Conservation (phyloP, 164 flowering plant genomes). For the Vitis labrusca region DNA sequence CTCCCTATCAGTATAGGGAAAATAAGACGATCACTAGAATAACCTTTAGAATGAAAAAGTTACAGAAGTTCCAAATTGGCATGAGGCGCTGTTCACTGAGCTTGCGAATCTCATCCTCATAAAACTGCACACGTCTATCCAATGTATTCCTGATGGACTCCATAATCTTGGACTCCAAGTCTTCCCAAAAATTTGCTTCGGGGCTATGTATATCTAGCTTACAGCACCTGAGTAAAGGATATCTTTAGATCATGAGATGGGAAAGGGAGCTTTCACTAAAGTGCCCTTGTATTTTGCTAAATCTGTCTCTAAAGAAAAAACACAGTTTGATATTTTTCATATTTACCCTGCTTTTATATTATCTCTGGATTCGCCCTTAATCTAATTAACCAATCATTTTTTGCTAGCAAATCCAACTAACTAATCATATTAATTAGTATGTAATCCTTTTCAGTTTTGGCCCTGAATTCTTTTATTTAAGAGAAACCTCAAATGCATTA, state of each 20-base stretch:
- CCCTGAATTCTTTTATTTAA: background rate
- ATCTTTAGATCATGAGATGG: background rate
- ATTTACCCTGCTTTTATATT: background rate
- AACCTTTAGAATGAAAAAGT: slow-evolving; percentile 95
- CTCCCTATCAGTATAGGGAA: background rate
- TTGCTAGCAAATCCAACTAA: background rate
- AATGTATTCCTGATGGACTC: slow-evolving; percentile 86
- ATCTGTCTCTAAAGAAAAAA: background rate
- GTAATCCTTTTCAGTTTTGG: background rate
- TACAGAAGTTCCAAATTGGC: slow-evolving; percentile 97
- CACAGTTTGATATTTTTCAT: no score
- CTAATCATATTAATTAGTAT: background rate
- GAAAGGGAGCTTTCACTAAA: background rate
- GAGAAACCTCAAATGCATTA: background rate
- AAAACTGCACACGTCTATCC: slow-evolving; percentile 91
- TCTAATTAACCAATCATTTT: no score
- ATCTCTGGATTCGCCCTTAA: background rate
- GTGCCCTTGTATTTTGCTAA: background rate
- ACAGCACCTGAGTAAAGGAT: slow-evolving; percentile 71
- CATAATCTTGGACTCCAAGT: slow-evolving; percentile 77
- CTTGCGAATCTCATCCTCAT: slow-evolving; percentile 98
- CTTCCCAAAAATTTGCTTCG: slow-evolving; percentile 93
- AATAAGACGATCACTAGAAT: background rate
- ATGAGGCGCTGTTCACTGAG: slow-evolving; percentile 90
- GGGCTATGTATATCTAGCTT: slow-evolving; percentile 80